A percentile compares a stretch with the other conserved stretches of the same genome.
Evolutionary conservation across 768 basidiomycete genomes (phyloP).

Genomic region (Kondoa malvinella): DNA sequence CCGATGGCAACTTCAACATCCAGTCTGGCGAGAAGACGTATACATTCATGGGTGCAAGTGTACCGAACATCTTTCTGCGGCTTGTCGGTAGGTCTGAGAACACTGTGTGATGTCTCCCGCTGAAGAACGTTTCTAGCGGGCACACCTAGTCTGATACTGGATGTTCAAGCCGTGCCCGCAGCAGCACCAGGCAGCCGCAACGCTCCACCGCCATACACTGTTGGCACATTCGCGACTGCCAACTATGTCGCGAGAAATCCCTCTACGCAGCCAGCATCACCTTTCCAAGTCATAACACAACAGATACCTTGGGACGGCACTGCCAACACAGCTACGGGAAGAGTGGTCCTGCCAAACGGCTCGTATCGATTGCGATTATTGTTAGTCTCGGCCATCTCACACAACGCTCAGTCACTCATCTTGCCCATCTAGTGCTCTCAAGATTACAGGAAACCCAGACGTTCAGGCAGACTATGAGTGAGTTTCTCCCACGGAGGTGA

Average conservation of each 20-base stretch:
- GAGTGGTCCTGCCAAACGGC: neutral
- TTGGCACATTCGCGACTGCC: neutral
- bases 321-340: neutral
- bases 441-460: conserved; percentile 36
- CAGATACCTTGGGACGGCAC: neutral
- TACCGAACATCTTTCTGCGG: neutral
- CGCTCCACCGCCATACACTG: neutral
- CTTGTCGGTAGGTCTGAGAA: neutral
- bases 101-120: neutral
- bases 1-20: conserved; percentile 36
- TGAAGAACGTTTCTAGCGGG: neutral
- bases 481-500: neutral
- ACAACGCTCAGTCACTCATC: conserved; percentile 35
- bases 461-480: conserved; percentile 37
- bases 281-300: neutral
- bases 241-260: neutral
- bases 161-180: neutral
- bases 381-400: neutral
- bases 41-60: conserved; percentile 34
- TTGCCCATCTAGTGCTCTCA: conserved; percentile 36
- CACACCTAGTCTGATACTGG: neutral
- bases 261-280: neutral
- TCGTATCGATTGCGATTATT: neutral
- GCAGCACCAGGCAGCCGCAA: neutral
- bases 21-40: conserved; percentile 38